Evolutionary conservation across 2,329 filamentous ascomycete species (phyloP).

Genomic region (Chaetomium sp.): DNA sequence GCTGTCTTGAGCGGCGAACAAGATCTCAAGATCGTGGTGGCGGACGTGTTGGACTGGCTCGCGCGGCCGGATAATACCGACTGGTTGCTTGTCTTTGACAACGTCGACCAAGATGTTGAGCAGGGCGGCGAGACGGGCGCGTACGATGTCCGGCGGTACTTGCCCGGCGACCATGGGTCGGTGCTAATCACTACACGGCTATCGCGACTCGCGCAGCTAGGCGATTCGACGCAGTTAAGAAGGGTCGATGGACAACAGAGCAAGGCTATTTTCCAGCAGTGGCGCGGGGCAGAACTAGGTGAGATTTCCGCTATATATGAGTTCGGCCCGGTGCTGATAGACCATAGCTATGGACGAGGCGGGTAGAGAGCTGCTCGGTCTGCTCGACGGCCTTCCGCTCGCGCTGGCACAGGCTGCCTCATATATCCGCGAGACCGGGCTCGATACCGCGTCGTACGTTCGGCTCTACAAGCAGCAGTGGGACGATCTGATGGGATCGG

Average conservation of each 20-base stretch:
- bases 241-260: slow-evolving; percentile 22
- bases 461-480: slow-evolving; percentile 15
- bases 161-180: slow-evolving; percentile 25
- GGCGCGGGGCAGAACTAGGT: slow-evolving; percentile 21
- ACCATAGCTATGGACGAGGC: slow-evolving; percentile 14
- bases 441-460: slow-evolving; percentile 8
- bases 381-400: slow-evolving; percentile 26
- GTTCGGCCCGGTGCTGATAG: slow-evolving; percentile 10
- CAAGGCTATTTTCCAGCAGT: slow-evolving; percentile 26
- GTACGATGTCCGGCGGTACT: slow-evolving; percentile 23
- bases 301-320: slow-evolving; percentile 6
- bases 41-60: slow-evolving; percentile 27
- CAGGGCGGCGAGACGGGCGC: slow-evolving; percentile 15
- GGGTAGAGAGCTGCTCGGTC: slow-evolving; percentile 19
- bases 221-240: slow-evolving; percentile 20
- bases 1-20: slow-evolving; percentile 10
- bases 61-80: slow-evolving; percentile 21
- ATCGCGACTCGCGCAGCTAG: slow-evolving; percentile 19
- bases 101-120: slow-evolving; percentile 27
- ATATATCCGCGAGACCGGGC: slow-evolving; percentile 10
- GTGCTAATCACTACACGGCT: slow-evolving; percentile 27
- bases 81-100: slow-evolving; percentile 33
- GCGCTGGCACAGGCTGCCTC: slow-evolving; percentile 11
- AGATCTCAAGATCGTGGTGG: slow-evolving; percentile 17
- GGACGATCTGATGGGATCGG: slow-evolving; percentile 9